Evolutionary conservation across 176 grass and related monocot species (phyloP), one percentile per base, ranked within the genome.

Genomic region (Melocanna baccifera): DNA sequence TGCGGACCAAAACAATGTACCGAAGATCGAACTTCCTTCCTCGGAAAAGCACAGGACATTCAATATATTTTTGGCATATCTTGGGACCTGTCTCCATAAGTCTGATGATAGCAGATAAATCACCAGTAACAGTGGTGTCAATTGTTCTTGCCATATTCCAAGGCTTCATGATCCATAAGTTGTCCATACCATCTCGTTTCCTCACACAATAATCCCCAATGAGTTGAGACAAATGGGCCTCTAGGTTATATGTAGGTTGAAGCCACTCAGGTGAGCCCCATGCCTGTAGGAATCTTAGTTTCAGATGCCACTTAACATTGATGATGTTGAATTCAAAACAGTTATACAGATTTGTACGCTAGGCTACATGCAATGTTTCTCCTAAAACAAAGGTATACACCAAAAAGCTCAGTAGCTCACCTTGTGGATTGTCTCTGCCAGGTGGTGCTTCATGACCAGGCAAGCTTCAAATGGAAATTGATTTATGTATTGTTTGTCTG

Each of bases 101-200:
- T 73, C 96, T 86, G 86, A 98, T 93, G 66, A 95, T 95, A 83
- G 92, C 92, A 82, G 92, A 88, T 70, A 98, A 79, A 86, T 95
- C 91, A 73, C 87, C 89, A 34, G 89, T 95, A 62, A 95, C 93
- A 2, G 91, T 98, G 16, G 96, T 98, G 59, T 98, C 96, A 16
- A 98, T 95, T 87, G 96, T 98, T 67, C 92, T 88, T 41, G 96
- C 96, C 96, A 98, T 94, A 87, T 98, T 98, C 96, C 96, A 95
- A 64, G 96, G 96, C 75, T 98, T 98, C 80, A 95, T 75, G 62
- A 98, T 98, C 96, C 96, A 98, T 79, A 98, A 94, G 77, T 95
- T 98, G 55, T 90, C 73, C 81, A 87, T 62, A 45, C 87, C 85
- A 76, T 95, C 91, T 73, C 62, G 74, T 93, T 92, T 95, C 67